Percentiles rank a stretch among this genome's conserved stretches.
Evolutionary conservation across 2,329 filamentous ascomycete genomes (phyloP).

Genomic region (Colletotrichum graminicola): DNA sequence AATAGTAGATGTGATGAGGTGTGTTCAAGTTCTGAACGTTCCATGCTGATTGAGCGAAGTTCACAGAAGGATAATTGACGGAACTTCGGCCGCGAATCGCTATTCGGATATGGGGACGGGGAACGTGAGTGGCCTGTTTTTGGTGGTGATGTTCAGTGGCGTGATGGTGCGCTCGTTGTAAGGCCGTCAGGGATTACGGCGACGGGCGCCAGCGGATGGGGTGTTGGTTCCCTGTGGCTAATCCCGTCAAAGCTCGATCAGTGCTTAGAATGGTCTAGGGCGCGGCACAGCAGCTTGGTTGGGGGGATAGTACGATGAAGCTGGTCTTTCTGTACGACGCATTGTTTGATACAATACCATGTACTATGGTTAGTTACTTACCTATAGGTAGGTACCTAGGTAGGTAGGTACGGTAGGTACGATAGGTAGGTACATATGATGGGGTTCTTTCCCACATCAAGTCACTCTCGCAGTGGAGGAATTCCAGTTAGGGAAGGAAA

Average conservation of each 20-base stretch:
- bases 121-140: constrained; percentile 14
- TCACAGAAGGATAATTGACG: not conserved
- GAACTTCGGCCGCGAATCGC: constrained; percentile 1
- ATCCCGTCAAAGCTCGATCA: constrained; percentile 30
- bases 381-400: no score
- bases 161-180: not conserved
- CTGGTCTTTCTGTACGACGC: no score
- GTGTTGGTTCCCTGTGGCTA: constrained; percentile 9
- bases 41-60: not conserved
- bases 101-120: constrained; percentile 5
- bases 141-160: constrained; percentile 7
- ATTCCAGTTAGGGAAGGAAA: not conserved
- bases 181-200: constrained; percentile 34
- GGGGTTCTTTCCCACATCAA: not conserved
- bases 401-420: no score
- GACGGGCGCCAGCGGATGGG: constrained; percentile 17
- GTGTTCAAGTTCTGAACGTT: not conserved
- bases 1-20: not conserved
- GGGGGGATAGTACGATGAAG: not conserved
- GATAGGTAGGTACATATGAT: no score
- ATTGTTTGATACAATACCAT: no score
- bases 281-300: not conserved
- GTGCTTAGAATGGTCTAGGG: constrained; percentile 11
- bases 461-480: not conserved
- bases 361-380: no score